These are phyloP conservation scores for Lachancea sp. DNA, from an alignment of 805 yeast genomes.

Conservation along the genomic window DNA sequence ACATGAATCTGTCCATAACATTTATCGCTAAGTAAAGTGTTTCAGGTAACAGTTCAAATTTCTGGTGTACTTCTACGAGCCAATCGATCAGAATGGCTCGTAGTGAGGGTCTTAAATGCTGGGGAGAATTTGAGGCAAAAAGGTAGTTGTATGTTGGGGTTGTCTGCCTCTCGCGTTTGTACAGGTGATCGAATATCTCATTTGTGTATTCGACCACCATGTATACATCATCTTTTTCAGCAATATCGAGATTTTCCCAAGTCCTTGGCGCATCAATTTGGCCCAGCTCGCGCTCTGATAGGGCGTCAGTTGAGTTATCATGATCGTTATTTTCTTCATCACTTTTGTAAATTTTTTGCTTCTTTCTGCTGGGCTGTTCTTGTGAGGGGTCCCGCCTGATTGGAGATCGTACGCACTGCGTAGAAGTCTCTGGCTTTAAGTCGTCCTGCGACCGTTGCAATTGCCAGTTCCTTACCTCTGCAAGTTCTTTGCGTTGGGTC, in stretches of 20 bases:
- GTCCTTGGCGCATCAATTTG: neutral
- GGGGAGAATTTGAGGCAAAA: conserved; percentile 42
- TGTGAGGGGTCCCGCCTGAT: neutral
- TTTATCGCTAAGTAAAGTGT: conserved; percentile 78
- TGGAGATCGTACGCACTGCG: conserved; percentile 2
- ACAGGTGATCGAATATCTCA: conserved; percentile 76
- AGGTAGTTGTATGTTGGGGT: conserved; percentile 67
- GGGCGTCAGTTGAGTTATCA: neutral
- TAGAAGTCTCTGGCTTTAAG: neutral
- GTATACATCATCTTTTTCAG: conserved; percentile 66
- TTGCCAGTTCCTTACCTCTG: conserved; percentile 9
- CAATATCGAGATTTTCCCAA: conserved; percentile 51
- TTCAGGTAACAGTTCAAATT: conserved; percentile 79
- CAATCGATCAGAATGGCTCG: conserved; percentile 87
- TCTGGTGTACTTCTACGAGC: conserved; percentile 82
- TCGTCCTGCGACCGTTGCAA: conserved; percentile 7
- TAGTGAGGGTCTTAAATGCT: conserved; percentile 70
- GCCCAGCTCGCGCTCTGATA: neutral
- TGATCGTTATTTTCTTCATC: conserved; percentile 12
- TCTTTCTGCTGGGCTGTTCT: conserved; percentile 6
- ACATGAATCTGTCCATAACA: conserved; percentile 81
- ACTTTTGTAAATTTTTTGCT: conserved; percentile 19
- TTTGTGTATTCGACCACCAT: conserved; percentile 87
- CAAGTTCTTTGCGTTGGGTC: conserved; percentile 7
- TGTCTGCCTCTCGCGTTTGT: conserved; percentile 59